Evolutionary conservation across 371 early-diverging fungal species (phyloP).

Genomic region (Mortierella sp.): DNA sequence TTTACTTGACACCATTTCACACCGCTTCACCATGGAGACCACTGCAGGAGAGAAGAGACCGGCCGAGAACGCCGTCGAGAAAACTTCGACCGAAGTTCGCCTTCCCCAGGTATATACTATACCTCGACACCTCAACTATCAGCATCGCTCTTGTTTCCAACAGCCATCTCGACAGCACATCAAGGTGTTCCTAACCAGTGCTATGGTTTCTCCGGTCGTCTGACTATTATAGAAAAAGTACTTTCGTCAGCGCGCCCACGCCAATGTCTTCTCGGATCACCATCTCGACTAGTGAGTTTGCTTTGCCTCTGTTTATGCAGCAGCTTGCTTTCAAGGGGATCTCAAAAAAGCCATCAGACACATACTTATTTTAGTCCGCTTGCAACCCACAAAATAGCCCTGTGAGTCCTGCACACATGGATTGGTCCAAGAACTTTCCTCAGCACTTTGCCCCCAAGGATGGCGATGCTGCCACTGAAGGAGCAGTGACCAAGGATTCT

Average conservation of each 20-base stretch:
- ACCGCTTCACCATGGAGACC: slow-evolving; percentile 32
- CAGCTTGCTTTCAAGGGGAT: too few species aligned
- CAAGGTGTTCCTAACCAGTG: too few species aligned
- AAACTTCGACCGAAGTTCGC: slow-evolving; percentile 27
- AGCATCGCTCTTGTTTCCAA: neutral
- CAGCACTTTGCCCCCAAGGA: slow-evolving; percentile 71
- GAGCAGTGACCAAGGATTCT: slow-evolving; percentile 43
- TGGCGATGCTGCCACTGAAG: slow-evolving; percentile 56
- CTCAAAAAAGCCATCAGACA: neutral
- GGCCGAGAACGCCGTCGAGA: slow-evolving; percentile 30
- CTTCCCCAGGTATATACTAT: slow-evolving; percentile 38
- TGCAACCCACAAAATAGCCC: slow-evolving; percentile 70
- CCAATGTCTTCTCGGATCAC: slow-evolving; percentile 98
- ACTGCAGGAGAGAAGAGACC: slow-evolving; percentile 45
- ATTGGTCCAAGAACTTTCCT: slow-evolving; percentile 94
- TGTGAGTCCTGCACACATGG: slow-evolving; percentile 83
- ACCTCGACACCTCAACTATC: neutral
- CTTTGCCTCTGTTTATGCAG: neutral
- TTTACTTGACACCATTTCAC: neutral
- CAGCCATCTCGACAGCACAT: too few species aligned
- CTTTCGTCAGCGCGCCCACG: slow-evolving; percentile 98
- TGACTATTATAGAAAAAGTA: slow-evolving; percentile 78
- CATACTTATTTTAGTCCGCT: neutral
- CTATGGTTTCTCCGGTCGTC: neutral
- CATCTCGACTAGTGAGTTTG: slow-evolving; percentile 86